phyloP scores from a whole-genome alignment of 345 rosid genomes.

The Bruguiera sexangula region DNA sequence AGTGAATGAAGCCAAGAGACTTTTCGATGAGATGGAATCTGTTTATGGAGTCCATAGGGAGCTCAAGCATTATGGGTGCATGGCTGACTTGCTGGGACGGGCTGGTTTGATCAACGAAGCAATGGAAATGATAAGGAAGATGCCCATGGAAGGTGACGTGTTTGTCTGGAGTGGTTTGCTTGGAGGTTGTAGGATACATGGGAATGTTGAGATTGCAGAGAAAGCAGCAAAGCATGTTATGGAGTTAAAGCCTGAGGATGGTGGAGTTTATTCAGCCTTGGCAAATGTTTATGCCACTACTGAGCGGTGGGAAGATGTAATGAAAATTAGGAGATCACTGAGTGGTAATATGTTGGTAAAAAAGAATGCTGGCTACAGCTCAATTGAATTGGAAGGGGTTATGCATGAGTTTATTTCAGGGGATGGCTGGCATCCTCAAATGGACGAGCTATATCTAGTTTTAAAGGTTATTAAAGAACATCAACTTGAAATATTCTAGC shows the following conservation, averaged over 20 bases:
- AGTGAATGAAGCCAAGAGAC: conserved; percentile 51
- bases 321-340: conserved; percentile 46
- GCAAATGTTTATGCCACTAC: conserved; percentile 59
- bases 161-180: conserved; percentile 73
- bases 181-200: conserved; percentile 73
- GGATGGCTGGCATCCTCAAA: conserved; percentile 26
- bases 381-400: conserved; percentile 40
- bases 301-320: conserved; percentile 68
- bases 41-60: conserved; percentile 41
- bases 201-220: conserved; percentile 61
- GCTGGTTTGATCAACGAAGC: conserved; percentile 67
- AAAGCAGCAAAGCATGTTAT: conserved; percentile 60
- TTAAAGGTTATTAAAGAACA: conserved; percentile 37
- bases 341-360: conserved; percentile 39
- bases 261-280: conserved; percentile 68
- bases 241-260: conserved; percentile 61
- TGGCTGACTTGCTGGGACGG: conserved; percentile 74
- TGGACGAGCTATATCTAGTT: conserved; percentile 22
- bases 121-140: conserved; percentile 46
- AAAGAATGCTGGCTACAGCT: conserved; percentile 53
- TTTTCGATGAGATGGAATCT: conserved; percentile 55
- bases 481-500: conserved; percentile 6
- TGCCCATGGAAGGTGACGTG: conserved; percentile 55
- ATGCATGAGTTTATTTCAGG: conserved; percentile 36
- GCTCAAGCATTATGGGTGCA: conserved; percentile 68